Base-by-base conservation (phyloP, 495 filamentous ascomycete genomes). In the Penicillium ucsense region DNA sequence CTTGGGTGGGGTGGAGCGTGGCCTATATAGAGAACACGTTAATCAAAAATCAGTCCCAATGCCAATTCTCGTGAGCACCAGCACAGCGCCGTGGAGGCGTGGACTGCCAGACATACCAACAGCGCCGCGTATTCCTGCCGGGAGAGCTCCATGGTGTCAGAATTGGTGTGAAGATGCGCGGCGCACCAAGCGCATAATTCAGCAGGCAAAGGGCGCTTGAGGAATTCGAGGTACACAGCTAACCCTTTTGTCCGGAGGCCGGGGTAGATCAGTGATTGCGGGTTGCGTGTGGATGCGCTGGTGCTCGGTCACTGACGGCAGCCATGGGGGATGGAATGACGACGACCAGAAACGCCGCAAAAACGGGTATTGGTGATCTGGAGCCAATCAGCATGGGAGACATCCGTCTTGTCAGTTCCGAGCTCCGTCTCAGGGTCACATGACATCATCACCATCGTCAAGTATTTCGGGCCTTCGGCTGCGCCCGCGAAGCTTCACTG, bases 101-200 rank as follows among this genome's bases (percentile, higher is more conserved):
- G 43, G 45, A 30, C 42, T 8, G 42, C 49, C 46, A 59, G 52
- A 47, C 87, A 66, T 78, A 98, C 92, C 85, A 97, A 81, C 78
- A 98, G 81, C 30, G 85, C 85, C 61, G 92, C 91, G 71, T 98
- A 98, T 68, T 98, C 92, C 64, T 87, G 79, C 64, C 91, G 79
- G 59, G 87, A 86, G 56, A 95, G 79, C 56, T 90, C 90, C 79
- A 88, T 82, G 51, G 51, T 61, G 59, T 59, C 50, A 50, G 48
- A 48, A 57, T 67, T 61, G 64, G 62, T 57, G 48, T 50, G 63
- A 31, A 20, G 30, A 55, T 50, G 52, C 53, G 41, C 35, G 46
- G 52, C 51, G 53, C 60, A 59, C 34, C 40, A 52, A 60, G 61
- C 62, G 64, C 71, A 74, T 72, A 71, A 63, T 20, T 66, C 65